Conservation (phyloP, 75 land plant species). For the Gnetum montanum region DNA sequence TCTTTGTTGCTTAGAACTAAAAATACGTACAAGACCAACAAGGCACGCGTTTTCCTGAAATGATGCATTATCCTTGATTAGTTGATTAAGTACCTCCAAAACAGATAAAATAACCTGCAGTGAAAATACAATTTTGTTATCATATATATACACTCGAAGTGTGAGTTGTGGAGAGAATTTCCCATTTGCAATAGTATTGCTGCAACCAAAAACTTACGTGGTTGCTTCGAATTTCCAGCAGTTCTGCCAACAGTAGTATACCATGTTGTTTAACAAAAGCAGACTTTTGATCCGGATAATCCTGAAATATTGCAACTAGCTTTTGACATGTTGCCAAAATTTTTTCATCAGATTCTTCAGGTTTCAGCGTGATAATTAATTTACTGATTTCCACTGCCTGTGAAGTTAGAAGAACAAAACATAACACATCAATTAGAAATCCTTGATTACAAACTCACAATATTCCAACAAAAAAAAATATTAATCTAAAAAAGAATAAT, state of each 20-base stretch:
- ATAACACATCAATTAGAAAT: slow-evolving; percentile 1
- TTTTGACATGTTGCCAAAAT: slow-evolving; percentile 88
- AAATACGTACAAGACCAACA: slow-evolving; percentile 75
- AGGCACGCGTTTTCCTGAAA: slow-evolving; percentile 98
- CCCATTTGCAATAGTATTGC: no score
- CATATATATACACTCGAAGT: background rate
- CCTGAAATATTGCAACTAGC: slow-evolving; percentile 62
- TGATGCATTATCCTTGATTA: slow-evolving; percentile 67
- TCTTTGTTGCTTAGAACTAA: no score
- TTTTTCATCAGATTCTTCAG: slow-evolving; percentile 86
- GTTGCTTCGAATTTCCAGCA: slow-evolving; percentile 77
- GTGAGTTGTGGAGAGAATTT: no score
- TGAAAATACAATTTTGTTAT: background rate
- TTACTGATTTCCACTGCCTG: slow-evolving; percentile 88
- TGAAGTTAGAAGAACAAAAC: slow-evolving; percentile 1
- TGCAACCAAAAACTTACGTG: slow-evolving; percentile 62
- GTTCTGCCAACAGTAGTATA: slow-evolving; percentile 77
- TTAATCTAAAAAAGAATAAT: background rate
- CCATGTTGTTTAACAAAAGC: slow-evolving; percentile 80
- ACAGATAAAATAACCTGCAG: slow-evolving; percentile 78
- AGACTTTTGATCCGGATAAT: slow-evolving; percentile 78
- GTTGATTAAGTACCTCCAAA: slow-evolving; percentile 77
- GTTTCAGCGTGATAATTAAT: slow-evolving; percentile 70
- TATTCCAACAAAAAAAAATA: background rate
- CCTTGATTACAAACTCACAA: background rate